These are phyloP conservation scores for Xylaria nigripes DNA, from an alignment of 495 filamentous ascomycete species.

Conservation along the genomic window DNA sequence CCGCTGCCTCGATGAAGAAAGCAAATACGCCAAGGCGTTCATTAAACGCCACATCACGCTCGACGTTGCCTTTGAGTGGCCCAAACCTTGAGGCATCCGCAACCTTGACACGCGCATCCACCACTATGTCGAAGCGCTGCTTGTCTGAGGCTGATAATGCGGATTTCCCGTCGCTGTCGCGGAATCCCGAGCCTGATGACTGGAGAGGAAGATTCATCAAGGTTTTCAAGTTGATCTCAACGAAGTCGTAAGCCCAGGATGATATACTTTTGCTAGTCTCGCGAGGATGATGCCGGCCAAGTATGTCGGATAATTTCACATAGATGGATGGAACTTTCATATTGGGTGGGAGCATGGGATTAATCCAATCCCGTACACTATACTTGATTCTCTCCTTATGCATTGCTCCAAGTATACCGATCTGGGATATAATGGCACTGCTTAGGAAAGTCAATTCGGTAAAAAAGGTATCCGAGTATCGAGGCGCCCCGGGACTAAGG, in stretches of 20 bases:
- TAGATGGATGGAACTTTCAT: slow-evolving; percentile 38
- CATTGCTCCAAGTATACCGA: slow-evolving; percentile 37
- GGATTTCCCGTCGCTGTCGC: slow-evolving; percentile 12
- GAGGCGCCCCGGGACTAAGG: slow-evolving; percentile 26
- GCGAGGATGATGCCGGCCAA: slow-evolving; percentile 20
- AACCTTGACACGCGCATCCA: slow-evolving; percentile 34
- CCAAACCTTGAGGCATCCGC: slow-evolving; percentile 32
- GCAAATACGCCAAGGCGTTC: slow-evolving; percentile 48
- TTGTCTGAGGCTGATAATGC: slow-evolving; percentile 20
- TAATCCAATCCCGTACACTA: slow-evolving; percentile 15
- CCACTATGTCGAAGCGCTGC: slow-evolving; percentile 27
- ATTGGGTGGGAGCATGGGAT: slow-evolving; percentile 22
- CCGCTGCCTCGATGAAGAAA: slow-evolving; percentile 46
- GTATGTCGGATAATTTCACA: slow-evolving; percentile 36
- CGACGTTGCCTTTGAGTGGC: slow-evolving; percentile 43
- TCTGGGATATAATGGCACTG: slow-evolving; percentile 35
- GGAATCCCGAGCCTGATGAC: slow-evolving; percentile 1
- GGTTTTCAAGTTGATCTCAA: slow-evolving; percentile 46
- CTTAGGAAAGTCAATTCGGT: slow-evolving; percentile 31
- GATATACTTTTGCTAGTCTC: slow-evolving; percentile 10
- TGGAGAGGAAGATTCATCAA: slow-evolving; percentile 19
- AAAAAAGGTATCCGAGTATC: slow-evolving; percentile 33
- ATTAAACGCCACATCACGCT: slow-evolving; percentile 54
- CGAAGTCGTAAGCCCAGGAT: slow-evolving; percentile 46
- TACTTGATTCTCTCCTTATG: slow-evolving; percentile 29